These are phyloP conservation scores for Colletotrichum scovillei DNA, from an alignment of 2,329 filamentous ascomycete species.

Conservation along the genomic window DNA sequence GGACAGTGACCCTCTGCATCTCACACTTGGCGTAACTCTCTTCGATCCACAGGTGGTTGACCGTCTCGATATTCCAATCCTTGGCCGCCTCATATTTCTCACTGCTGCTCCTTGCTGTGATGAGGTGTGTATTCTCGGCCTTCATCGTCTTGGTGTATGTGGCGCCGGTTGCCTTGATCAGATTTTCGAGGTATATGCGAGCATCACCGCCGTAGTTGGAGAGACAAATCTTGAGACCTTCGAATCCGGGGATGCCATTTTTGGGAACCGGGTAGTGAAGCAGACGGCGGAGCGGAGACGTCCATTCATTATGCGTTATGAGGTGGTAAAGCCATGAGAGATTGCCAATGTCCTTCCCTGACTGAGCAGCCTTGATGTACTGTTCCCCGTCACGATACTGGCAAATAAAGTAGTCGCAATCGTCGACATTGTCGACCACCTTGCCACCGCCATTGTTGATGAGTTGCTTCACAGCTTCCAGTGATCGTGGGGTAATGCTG, in stretches of 20 bases:
- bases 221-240: constrained; percentile 81
- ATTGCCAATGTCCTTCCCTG: constrained; percentile 88
- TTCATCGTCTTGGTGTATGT: constrained; percentile 96
- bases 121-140: constrained; percentile 93
- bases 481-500: constrained; percentile 73
- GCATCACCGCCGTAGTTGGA: constrained; percentile 98
- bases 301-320: constrained; percentile 90
- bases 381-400: constrained; percentile 85
- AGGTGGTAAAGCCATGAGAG: constrained; percentile 94
- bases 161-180: constrained; percentile 85
- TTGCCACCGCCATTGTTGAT: constrained; percentile 78
- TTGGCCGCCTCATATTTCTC: constrained; percentile 93
- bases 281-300: constrained; percentile 82
- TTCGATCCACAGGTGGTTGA: constrained; percentile 98
- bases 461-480: constrained; percentile 75
- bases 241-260: constrained; percentile 82
- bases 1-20: constrained; percentile 76
- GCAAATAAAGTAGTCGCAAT: constrained; percentile 87
- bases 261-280: constrained; percentile 90
- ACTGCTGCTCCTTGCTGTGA: constrained; percentile 88
- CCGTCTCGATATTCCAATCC: constrained; percentile 90
- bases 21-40: constrained; percentile 95
- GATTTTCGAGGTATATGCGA: constrained; percentile 90
- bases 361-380: constrained; percentile 81
- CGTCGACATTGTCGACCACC: constrained; percentile 72